Evolutionary conservation across 1,284 basidiomycete species (phyloP).

Genomic region (Pisolithus thermaeus): DNA sequence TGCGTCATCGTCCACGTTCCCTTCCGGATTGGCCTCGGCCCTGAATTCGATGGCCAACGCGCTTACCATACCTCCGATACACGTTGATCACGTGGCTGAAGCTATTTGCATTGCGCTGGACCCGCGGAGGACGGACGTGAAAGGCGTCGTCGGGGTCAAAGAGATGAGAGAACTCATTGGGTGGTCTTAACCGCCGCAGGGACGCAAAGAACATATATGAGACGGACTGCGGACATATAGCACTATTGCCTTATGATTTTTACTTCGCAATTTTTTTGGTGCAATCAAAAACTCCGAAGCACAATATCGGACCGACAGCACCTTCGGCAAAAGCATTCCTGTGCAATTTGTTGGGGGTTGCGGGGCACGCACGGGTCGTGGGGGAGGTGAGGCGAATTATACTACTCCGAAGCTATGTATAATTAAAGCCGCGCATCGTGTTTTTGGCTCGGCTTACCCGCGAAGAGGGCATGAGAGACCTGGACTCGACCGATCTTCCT

Average conservation of each 20-base stretch:
- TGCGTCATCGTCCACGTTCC: slow-evolving; percentile 8
- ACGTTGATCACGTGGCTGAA: slow-evolving; percentile 92
- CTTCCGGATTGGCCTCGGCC: slow-evolving; percentile 34
- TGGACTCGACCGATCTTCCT: slow-evolving; percentile 1
- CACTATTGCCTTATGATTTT: too few relatives aligned
- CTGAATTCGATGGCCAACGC: slow-evolving; percentile 72
- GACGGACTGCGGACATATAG: too few relatives aligned
- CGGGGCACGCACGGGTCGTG: neutral
- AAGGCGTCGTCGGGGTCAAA: slow-evolving; percentile 69
- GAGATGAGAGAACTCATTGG: slow-evolving; percentile 74
- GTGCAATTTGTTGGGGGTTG: too few relatives aligned
- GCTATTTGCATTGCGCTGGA: slow-evolving; percentile 65
- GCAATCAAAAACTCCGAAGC: too few relatives aligned
- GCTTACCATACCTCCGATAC: slow-evolving; percentile 80
- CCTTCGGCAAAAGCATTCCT: too few relatives aligned
- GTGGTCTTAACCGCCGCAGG: slow-evolving; percentile 37
- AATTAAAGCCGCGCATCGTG: slow-evolving; percentile 1
- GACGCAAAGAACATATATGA: slow-evolving; percentile 11
- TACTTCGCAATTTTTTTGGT: too few relatives aligned
- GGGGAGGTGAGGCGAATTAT: neutral
- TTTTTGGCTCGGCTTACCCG: slow-evolving; percentile 12
- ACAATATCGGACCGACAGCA: too few relatives aligned
- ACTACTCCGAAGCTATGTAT: neutral
- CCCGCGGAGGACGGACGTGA: slow-evolving; percentile 38
- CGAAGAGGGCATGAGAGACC: slow-evolving; percentile 15